Conservation (phyloP, 352 stramenopile genomes). For the Stramenopiles sp. region DNA sequence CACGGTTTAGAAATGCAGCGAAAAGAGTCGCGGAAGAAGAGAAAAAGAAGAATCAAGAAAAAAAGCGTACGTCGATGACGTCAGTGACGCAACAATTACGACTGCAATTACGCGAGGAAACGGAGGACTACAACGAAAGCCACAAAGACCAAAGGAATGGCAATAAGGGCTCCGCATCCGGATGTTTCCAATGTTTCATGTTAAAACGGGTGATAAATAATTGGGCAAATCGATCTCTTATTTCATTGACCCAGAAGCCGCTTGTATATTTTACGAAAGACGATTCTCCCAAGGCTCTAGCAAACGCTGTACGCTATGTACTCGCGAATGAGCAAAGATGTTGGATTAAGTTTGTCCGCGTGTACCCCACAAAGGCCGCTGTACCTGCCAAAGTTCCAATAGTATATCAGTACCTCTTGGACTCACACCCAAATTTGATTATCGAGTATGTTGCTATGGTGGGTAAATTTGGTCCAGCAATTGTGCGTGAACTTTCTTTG, state of each 20-base stretch:
- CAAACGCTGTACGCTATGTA: not conserved
- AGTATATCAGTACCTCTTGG: not conserved
- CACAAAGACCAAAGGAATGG: not conserved
- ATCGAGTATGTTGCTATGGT: not conserved
- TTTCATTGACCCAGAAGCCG: not conserved
- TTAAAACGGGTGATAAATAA: not conserved
- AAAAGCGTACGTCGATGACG: not conserved
- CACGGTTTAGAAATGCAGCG: not conserved
- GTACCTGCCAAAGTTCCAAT: not conserved
- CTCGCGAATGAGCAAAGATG: not conserved
- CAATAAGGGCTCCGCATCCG: not conserved
- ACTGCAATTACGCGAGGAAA: not conserved
- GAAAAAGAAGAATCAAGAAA: not conserved
- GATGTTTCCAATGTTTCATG: not conserved
- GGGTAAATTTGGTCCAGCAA: not conserved
- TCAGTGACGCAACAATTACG: not conserved
- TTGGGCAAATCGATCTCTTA: not conserved
- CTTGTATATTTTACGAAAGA: not conserved
- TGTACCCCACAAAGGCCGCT: not conserved
- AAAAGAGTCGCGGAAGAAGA: not conserved
- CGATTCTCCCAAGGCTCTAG: not conserved
- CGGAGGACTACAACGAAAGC: not conserved
- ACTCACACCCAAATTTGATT: not conserved
- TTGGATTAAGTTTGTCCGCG: not conserved
- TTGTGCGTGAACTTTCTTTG: not conserved